Percentiles rank a stretch among this genome's conserved stretches.
These are phyloP conservation scores for Parasitella parasitica DNA, from an alignment of 371 early-diverging fungal species.

Conservation along the genomic window DNA sequence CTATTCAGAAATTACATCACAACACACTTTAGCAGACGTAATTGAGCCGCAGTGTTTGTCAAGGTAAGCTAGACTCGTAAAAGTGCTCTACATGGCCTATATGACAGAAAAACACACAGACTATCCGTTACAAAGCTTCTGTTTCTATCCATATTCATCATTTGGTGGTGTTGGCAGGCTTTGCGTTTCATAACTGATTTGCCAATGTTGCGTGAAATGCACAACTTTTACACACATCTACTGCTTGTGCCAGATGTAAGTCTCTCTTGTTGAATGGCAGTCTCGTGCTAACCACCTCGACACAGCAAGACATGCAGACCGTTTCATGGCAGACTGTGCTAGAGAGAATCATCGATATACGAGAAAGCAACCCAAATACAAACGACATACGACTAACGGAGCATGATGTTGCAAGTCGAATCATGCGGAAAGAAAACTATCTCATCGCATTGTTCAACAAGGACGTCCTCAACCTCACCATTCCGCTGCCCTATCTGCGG, in stretches of 20 bases:
- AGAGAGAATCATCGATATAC: conserved; percentile 65
- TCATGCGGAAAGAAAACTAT: conserved; percentile 97
- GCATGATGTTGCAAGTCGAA: conserved; percentile 87
- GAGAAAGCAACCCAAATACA: conserved; percentile 70
- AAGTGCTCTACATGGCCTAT: too few species aligned
- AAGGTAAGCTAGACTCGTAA: conserved; percentile 38
- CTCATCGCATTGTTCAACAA: conserved; percentile 94
- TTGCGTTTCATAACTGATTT: conserved; percentile 69
- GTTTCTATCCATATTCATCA: conserved; percentile 60
- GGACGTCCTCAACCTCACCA: conserved; percentile 76
- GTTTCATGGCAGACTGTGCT: conserved; percentile 79
- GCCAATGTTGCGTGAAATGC: conserved; percentile 76
- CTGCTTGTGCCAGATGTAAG: conserved; percentile 82
- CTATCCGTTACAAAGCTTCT: conserved; percentile 24
- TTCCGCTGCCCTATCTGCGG: conserved; percentile 59
- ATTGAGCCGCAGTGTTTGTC: conserved; percentile 74
- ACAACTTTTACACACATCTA: conserved; percentile 80
- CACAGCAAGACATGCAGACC: conserved; percentile 75
- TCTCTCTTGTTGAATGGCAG: neutral
- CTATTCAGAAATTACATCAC: conserved; percentile 71
- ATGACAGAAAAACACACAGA: neutral
- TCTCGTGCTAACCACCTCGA: too few species aligned
- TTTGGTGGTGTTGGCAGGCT: conserved; percentile 78
- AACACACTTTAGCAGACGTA: conserved; percentile 70
- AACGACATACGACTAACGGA: conserved; percentile 73